Evolutionary conservation across 495 filamentous ascomycete species (phyloP).

Genomic region (Penicillium lagena): DNA sequence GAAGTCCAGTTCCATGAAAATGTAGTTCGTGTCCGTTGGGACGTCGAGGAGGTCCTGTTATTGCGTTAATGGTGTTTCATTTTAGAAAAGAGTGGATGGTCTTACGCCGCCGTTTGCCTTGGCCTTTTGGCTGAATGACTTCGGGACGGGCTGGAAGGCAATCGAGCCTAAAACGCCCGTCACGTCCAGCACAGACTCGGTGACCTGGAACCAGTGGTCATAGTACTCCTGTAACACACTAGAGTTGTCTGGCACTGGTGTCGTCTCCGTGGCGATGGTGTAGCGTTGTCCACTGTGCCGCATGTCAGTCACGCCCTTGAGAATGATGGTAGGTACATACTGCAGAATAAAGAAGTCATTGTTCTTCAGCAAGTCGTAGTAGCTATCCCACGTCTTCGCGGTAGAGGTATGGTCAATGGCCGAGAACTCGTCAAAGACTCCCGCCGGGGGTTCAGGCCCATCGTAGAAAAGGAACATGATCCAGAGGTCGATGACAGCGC

Average conservation of each 20-base stretch:
- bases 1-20: constrained; percentile 53
- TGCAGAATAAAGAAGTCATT: constrained; percentile 33
- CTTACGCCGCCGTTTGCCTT: constrained; percentile 39
- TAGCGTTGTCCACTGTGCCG: constrained; percentile 38
- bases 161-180: constrained; percentile 44
- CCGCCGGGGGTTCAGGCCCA: constrained; percentile 46
- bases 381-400: constrained; percentile 44
- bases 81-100: background rate
- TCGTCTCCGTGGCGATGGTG: constrained; percentile 52
- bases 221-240: constrained; percentile 41
- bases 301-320: constrained; percentile 2
- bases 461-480: constrained; percentile 61
- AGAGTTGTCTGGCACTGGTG: constrained; percentile 39
- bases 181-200: constrained; percentile 33
- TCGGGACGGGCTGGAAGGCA: constrained; percentile 53
- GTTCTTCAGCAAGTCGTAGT: constrained; percentile 40
- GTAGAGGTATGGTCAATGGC: constrained; percentile 40
- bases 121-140: constrained; percentile 38
- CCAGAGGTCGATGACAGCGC: constrained; percentile 45
- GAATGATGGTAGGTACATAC: constrained; percentile 9
- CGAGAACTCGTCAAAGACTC: constrained; percentile 51
- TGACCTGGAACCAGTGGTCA: constrained; percentile 46
- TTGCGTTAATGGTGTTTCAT: background rate
- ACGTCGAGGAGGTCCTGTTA: constrained; percentile 45
- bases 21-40: constrained; percentile 43